Conservation (phyloP, 1,284 basidiomycete genomes). For the Ustilago loliicola region DNA sequence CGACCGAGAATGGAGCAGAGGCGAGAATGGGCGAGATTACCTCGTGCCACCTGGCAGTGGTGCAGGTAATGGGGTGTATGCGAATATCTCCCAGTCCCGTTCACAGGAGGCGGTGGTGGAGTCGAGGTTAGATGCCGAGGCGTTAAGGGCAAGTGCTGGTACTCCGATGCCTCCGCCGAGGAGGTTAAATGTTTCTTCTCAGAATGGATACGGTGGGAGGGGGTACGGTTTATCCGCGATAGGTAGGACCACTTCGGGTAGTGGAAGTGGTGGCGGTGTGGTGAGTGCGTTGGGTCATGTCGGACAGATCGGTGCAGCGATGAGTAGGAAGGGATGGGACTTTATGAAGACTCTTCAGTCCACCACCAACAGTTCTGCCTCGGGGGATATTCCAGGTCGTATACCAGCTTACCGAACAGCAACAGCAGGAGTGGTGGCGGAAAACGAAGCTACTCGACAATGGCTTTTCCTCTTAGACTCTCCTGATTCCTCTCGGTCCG, state of each 20-base stretch:
- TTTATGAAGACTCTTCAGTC: slow-evolving; percentile 51
- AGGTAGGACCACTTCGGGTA: slow-evolving; percentile 21
- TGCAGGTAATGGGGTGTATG: slow-evolving; percentile 18
- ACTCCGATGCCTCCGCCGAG: slow-evolving; percentile 48
- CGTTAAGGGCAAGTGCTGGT: slow-evolving; percentile 35
- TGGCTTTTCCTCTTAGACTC: slow-evolving; percentile 41
- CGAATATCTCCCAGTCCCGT: slow-evolving; percentile 22
- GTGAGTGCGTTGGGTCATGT: slow-evolving; percentile 50
- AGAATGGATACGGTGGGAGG: neutral
- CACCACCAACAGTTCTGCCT: slow-evolving; percentile 9
- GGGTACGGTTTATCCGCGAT: slow-evolving; percentile 8
- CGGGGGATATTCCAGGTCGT: neutral
- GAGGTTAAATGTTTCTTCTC: slow-evolving; percentile 14
- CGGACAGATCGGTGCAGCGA: slow-evolving; percentile 55
- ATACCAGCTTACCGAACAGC: slow-evolving; percentile 12
- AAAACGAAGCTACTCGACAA: slow-evolving; percentile 53
- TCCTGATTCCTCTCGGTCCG: neutral
- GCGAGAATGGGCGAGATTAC: neutral
- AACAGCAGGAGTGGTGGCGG: slow-evolving; percentile 3
- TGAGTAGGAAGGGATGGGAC: slow-evolving; percentile 60
- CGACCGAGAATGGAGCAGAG: neutral
- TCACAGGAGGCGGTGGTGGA: slow-evolving; percentile 39
- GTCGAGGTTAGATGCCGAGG: slow-evolving; percentile 36
- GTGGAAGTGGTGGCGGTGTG: slow-evolving; percentile 32
- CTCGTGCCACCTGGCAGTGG: slow-evolving; percentile 22